Base-by-base conservation (phyloP, 2,329 filamentous ascomycete genomes). In the Trichothecium sympodiale region DNA sequence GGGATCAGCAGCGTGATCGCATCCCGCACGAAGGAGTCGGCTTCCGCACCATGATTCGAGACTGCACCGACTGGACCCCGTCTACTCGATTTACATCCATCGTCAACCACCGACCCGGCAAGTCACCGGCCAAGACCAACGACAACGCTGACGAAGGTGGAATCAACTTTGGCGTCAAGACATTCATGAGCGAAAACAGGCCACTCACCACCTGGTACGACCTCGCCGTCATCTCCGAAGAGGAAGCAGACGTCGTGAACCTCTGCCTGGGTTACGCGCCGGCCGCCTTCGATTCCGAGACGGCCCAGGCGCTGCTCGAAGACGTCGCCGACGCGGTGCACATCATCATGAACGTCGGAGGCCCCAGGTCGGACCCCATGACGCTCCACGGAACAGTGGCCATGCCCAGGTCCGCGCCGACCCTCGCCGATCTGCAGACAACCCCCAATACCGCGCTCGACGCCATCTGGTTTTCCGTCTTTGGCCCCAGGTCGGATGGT, bases 21-120 rank as follows among this genome's bases (percentile, higher is more conserved):
- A 34, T 38, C 27, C 31, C 36, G 25, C 36, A 38, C 18, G 36
- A 38, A 34, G 31, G 36, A 15, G 14, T 38, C 32, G 36, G 36
- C 17, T 34, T 38, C 31, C 36, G 36, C 34, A 16, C 26, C 15
- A 34, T 38, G 14, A 34, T 38, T 18, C 36, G 36, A 12, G 25
- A 37, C 14, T 37, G 35, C 20, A 37, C 35, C 14, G 31, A 37
- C 25, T 37, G 35, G 35, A n/a, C 31, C 13, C 23, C 29, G 12
- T 17, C 35, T 15, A 37, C 20, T 28, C 35, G 35, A 18, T 37
- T 37, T 29, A 37, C 35, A 7, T 37, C 35, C 29, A 32, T 37
- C 26, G 35, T 37, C 29, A 37, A 37, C 17, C 35, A 37, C 35
- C n/a, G 35, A 20, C 35, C 35, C 13, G 31, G 16, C 35, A 33